These are phyloP conservation scores for Lasiosphaeriaceae sp. DNA, from an alignment of 495 filamentous ascomycete genomes.

Conservation along the genomic window DNA sequence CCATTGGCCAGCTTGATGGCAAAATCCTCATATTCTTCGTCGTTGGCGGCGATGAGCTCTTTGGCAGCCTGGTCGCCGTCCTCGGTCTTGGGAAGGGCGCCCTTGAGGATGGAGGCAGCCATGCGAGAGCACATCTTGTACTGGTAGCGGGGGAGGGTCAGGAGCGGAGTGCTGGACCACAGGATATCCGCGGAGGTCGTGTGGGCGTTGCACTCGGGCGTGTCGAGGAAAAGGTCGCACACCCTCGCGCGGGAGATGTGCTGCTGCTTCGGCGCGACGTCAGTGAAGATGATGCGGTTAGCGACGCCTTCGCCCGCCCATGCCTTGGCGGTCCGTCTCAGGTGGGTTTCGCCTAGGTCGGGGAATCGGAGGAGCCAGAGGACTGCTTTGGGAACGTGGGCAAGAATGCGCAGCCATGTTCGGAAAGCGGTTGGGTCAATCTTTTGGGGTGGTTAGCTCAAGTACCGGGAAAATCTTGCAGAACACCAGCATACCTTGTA, in stretches of 20 bases:
- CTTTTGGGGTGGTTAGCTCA: slow-evolving; percentile 42
- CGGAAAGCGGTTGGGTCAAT: slow-evolving; percentile 97
- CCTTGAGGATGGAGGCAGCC: slow-evolving; percentile 89
- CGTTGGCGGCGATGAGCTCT: slow-evolving; percentile 75
- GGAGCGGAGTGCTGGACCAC: slow-evolving; percentile 90
- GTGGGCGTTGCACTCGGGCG: slow-evolving; percentile 96
- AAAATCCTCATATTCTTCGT: slow-evolving; percentile 75
- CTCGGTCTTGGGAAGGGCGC: slow-evolving; percentile 69
- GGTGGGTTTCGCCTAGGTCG: slow-evolving; percentile 83
- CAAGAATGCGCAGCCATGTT: slow-evolving; percentile 90
- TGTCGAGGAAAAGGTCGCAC: slow-evolving; percentile 94
- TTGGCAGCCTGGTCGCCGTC: slow-evolving; percentile 63
- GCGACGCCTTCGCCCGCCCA: slow-evolving; percentile 90
- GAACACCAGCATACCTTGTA: slow-evolving; percentile 73
- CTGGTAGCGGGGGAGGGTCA: slow-evolving; percentile 89
- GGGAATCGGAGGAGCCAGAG: slow-evolving; percentile 97
- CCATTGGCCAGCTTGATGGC: slow-evolving; percentile 69
- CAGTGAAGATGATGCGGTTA: slow-evolving; percentile 90
- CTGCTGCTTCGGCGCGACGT: slow-evolving; percentile 90
- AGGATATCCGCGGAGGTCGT: slow-evolving; percentile 95
- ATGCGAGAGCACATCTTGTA: slow-evolving; percentile 99
- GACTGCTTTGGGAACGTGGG: slow-evolving; percentile 79
- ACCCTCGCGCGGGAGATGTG: slow-evolving; percentile 91
- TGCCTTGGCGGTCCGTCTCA: slow-evolving; percentile 69
- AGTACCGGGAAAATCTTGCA: background rate